Evolutionary conservation across 2,329 filamentous ascomycete species (phyloP), one percentile per base, ranked within the genome.

Genomic region (Grosmannia serpens): DNA sequence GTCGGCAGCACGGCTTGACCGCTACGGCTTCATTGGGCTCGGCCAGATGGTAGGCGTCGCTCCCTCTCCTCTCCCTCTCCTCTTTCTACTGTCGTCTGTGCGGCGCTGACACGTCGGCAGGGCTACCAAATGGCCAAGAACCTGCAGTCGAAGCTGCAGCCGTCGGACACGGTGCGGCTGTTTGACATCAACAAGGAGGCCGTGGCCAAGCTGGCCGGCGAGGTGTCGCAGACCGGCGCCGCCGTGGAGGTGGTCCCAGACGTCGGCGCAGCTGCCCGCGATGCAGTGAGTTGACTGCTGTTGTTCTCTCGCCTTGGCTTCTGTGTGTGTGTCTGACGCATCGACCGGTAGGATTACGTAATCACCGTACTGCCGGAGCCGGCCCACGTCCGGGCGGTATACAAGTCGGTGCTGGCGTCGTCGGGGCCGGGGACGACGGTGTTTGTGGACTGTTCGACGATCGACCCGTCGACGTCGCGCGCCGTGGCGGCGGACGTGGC

Each of bases 361-460:
- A 84, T 99, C 58, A 95, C 91, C 15, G 91, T 90, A 60, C 82
- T 99, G 1, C 94, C 94, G 0, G 90, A 95, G 66, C 90, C 92
- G 1, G 80, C 86, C 31, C 92, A 97, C 69, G 92, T 97, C 59
- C 87, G 88, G 68, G 81, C 81, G 56, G 90, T 96, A 46, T 96
- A 91, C 71, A 76, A 83, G 53, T 80, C 86, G 58, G 91, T 97
- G 69, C 77, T 95, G 51, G 77, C 79, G 2, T 71, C 76, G 1
- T 74, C 76, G 47, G 79, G 78, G 55, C 76, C 86, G 59, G 85
- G 91, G 46, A 20, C 58, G n/a, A 57, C 33, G 44, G 74, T 96
- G 59, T 96, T 95, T 71, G 94, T 99, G 68, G 94, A 99, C 72
- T 92, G 88, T 71, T 97, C 92, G 4, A 99, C 94, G 20, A 97